A percentile compares a stretch with the other conserved stretches of the same genome.
Conservation (phyloP, 2,329 filamentous ascomycete species). For the Capronia americana region DNA sequence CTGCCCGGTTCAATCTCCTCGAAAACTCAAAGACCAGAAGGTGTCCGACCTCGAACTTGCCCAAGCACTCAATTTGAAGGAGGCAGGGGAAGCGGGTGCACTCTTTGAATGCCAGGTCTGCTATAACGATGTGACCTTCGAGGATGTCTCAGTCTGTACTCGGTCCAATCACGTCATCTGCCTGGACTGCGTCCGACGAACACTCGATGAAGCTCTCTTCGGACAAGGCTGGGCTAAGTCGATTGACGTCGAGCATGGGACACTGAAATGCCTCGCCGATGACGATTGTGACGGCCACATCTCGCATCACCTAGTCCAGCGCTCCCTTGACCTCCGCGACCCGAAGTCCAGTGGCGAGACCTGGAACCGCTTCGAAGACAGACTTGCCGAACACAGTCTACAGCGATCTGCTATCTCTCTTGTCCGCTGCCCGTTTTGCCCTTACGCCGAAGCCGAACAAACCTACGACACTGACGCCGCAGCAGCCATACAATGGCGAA, state of each 20-base stretch:
- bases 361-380: constrained; percentile 76
- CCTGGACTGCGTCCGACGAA: constrained; percentile 78
- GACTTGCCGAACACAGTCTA: constrained; percentile 77
- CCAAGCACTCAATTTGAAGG: constrained; percentile 49
- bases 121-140: constrained; percentile 55
- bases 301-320: constrained; percentile 70
- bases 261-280: constrained; percentile 82
- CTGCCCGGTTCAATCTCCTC: constrained; percentile 46
- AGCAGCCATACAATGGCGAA: constrained; percentile 60
- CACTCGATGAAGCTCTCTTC: constrained; percentile 85
- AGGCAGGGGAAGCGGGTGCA: constrained; percentile 50
- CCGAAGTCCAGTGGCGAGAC: constrained; percentile 74
- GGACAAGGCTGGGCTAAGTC: constrained; percentile 89
- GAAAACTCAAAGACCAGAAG: constrained; percentile 47
- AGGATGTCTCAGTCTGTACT: constrained; percentile 56
- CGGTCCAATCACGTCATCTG: constrained; percentile 54
- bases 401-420: constrained; percentile 75
- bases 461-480: constrained; percentile 64
- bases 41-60: constrained; percentile 48
- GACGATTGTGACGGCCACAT: constrained; percentile 77
- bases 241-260: constrained; percentile 74
- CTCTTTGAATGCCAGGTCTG: constrained; percentile 59
- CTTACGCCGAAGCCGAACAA: constrained; percentile 87
- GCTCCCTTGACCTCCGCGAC: constrained; percentile 67
- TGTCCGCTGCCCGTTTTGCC: constrained; percentile 86